Evolutionary conservation across 2,329 filamentous ascomycete genomes (phyloP).

Genomic region (Apiospora arundinis): DNA sequence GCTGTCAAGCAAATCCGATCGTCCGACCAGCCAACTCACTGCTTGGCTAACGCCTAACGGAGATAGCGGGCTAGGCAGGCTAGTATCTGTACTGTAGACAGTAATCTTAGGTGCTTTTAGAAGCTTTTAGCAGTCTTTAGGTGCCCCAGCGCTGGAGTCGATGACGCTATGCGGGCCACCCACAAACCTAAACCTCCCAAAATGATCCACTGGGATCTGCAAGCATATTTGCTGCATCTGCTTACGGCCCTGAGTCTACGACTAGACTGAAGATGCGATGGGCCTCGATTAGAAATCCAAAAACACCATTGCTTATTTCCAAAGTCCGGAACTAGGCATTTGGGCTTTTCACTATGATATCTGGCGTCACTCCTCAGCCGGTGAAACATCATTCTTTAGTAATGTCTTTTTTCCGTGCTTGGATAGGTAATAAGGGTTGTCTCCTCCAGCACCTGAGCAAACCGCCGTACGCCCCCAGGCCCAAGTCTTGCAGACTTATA

Average conservation of each 20-base stretch:
- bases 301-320: slow-evolving; percentile 11
- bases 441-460: slow-evolving; percentile 4
- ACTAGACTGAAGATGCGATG: not conserved
- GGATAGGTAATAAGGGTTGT: not conserved
- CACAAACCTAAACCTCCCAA: not conserved
- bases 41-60: not conserved
- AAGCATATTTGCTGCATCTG: not conserved
- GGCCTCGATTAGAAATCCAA: slow-evolving; percentile 14
- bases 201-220: not conserved
- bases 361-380: not conserved
- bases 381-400: slow-evolving; percentile 13
- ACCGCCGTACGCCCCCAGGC: not conserved
- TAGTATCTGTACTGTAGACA: too few species aligned
- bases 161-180: not conserved
- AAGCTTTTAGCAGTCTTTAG: not conserved
- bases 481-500: not conserved
- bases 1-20: not conserved
- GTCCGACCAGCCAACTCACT: not conserved
- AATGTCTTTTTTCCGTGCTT: not conserved
- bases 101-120: slow-evolving; percentile 3
- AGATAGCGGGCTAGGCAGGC: not conserved
- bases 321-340: not conserved
- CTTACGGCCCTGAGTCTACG: slow-evolving; percentile 3
- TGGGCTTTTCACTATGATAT: not conserved
- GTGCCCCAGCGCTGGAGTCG: slow-evolving; percentile 2